Conservation (phyloP, 306 rosid genomes). For the Rosa multiflora region DNA sequence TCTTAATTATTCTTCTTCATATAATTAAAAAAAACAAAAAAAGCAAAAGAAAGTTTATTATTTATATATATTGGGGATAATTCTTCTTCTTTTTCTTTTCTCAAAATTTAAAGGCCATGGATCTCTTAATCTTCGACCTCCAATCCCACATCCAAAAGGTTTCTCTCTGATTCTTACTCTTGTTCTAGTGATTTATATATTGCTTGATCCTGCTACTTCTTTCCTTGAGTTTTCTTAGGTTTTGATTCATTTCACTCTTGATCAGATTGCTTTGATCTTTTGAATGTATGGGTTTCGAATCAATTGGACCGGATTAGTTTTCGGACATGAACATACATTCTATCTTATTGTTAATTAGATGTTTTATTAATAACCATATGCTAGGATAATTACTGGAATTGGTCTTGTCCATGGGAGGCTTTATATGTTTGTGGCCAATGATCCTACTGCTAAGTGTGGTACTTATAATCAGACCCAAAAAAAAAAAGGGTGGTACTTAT, state of each 20-base stretch:
- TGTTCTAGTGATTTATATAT: not conserved
- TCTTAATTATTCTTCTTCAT: too few relatives aligned
- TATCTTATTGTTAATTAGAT: conserved; percentile 3
- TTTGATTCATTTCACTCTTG: not conserved
- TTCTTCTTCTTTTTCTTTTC: conserved; percentile 9
- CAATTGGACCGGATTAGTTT: not conserved
- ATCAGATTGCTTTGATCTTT: not conserved
- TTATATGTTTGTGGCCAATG: conserved; percentile 88
- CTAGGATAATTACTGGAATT: conserved; percentile 84
- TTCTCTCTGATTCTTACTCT: not conserved
- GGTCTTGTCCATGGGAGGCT: conserved; percentile 89
- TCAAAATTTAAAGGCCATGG: conserved; percentile 63
- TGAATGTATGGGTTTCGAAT: not conserved
- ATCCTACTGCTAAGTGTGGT: conserved; percentile 90
- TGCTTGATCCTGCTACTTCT: conserved; percentile 90
- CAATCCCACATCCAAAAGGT: conserved; percentile 69
- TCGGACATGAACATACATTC: too few relatives aligned
- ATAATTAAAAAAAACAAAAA: too few relatives aligned
- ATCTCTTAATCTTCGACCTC: conserved; percentile 54
- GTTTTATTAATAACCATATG: conserved; percentile 63
- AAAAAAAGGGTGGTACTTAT: conserved; percentile 74
- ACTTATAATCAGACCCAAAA: too few relatives aligned
- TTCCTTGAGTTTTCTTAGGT: conserved; percentile 98
- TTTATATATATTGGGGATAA: too few relatives aligned
- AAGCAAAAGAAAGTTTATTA: too few relatives aligned